These are phyloP conservation scores for Piper betle DNA, from an alignment of 164 flowering plant species.

Conservation along the genomic window DNA sequence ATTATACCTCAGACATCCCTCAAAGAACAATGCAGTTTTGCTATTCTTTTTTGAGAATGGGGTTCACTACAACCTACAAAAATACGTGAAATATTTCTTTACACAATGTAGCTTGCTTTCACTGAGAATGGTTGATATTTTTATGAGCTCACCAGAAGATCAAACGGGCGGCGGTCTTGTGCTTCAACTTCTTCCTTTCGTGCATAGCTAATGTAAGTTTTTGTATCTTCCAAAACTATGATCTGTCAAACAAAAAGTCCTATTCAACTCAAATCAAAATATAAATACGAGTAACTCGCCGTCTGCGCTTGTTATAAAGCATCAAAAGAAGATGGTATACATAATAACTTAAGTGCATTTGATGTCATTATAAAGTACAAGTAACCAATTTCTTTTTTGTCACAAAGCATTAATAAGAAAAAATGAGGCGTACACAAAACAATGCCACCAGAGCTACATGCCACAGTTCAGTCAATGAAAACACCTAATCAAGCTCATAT, in stretches of 20 bases:
- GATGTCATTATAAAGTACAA: no score
- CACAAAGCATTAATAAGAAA: no score
- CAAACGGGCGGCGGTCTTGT: constrained; percentile 70
- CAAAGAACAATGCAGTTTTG: constrained; percentile 71
- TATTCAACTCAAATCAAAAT: no score
- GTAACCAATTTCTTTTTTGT: no score
- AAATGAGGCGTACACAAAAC: no score
- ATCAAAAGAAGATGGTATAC: no score
- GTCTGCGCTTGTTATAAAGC: no score
- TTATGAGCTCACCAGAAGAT: constrained; percentile 68
- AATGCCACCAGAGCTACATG: no score
- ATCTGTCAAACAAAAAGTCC: constrained; percentile 30
- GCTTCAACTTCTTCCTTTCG: constrained; percentile 55
- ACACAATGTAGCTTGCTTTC: background rate
- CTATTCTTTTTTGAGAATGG: constrained; percentile 59
- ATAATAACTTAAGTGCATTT: no score
- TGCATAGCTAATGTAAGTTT: constrained; percentile 66
- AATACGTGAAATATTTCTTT: constrained; percentile 5
- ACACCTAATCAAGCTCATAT: no score
- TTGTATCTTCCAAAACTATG: constrained; percentile 86
- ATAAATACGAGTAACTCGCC: no score
- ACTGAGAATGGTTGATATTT: background rate
- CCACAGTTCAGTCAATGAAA: no score
- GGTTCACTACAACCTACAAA: constrained; percentile 74
- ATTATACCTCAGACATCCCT: constrained; percentile 86